Base-by-base conservation (phyloP, 2,329 filamentous ascomycete genomes). In the Talaromyces marneffei region DNA sequence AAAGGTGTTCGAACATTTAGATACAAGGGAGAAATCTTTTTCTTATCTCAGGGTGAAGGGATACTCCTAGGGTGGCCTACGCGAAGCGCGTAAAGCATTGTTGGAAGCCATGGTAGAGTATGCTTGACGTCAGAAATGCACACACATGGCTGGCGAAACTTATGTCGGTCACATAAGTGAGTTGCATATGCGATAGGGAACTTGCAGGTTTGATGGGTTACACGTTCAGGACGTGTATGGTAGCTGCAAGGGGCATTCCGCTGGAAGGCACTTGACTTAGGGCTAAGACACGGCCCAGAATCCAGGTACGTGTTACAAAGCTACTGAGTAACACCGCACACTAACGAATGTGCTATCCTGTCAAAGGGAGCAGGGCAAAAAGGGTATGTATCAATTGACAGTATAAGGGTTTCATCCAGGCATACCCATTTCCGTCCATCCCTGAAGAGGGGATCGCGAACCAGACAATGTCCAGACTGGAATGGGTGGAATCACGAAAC, bases 71-170 rank as follows among this genome's bases (percentile, higher is more conserved):
- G 60, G 46, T 55, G 63, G 70, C 67, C 64, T 64, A 66, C 72
- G 69, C 68, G 72, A 66, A 67, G 66, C 65, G 63, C 66, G 67
- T 64, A 63, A 60, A 68, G 69, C 71, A 69, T 73, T 69, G 62
- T 62, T 65, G 63, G 67, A 70, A 75, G 72, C 71, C 73, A 75
- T 75, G 64, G 68, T 68, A 74, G 65, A 68, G 71, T 75, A 75
- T 75, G 70, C 65, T 71, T 64, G 67, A 73, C 70, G 68, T 75
- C 72, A 74, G 66, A 57, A 60, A 71, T 71, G 69, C 71, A 73
- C 74, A 70, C 65, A 66, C 66, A 66, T 68, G 67, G 67, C 67
- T 69, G 64, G 68, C 65, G 64, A 69, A 69, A 44, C 44, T 61
- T 20, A 46, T 37, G 37, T 14, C 10, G 29, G 48, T 40, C 18